phyloP scores from a whole-genome alignment of 768 basidiomycete genomes.

The Kwoniella heveanensis region DNA sequence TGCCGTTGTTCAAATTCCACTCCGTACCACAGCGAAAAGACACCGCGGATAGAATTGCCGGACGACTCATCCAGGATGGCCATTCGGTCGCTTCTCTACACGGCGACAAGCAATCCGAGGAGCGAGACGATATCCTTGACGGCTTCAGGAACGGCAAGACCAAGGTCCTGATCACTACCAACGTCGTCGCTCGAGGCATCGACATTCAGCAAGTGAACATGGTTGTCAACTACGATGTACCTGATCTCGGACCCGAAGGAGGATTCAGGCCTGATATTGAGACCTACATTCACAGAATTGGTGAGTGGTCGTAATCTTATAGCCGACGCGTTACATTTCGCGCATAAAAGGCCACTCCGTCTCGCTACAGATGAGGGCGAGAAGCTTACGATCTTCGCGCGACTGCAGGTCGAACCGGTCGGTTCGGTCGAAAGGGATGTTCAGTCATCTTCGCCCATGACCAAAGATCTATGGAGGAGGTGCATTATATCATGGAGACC shows the following conservation, averaged over 20 bases:
- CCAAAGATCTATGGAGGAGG: conserved; percentile 79
- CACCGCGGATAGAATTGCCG: conserved; percentile 88
- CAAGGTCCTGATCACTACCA: conserved; percentile 97
- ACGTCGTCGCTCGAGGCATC: conserved; percentile 97
- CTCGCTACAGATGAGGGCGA: too few species aligned
- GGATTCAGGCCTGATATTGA: conserved; percentile 75
- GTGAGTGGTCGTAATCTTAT: conserved; percentile 59
- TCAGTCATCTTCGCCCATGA: conserved; percentile 98
- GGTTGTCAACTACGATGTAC: conserved; percentile 99
- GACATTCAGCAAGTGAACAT: conserved; percentile 99
- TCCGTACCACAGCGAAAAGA: conserved; percentile 79
- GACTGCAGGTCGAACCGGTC: conserved; percentile 83
- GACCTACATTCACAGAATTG: conserved; percentile 97
- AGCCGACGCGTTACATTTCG: too few species aligned
- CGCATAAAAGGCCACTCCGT: too few species aligned
- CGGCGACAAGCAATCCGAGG: conserved; percentile 84
- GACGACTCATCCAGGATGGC: conserved; percentile 86
- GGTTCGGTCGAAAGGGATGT: conserved; percentile 95
- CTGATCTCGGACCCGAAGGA: conserved; percentile 62
- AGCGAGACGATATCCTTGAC: conserved; percentile 91
- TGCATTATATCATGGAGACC: conserved; percentile 81
- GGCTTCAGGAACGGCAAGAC: conserved; percentile 93
- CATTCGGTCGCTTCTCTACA: conserved; percentile 96
- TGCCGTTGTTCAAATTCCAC: too few species aligned
- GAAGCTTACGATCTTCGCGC: not conserved